These are phyloP conservation scores for Sporothrix variecibatus DNA, from an alignment of 2,329 filamentous ascomycete species.

Conservation along the genomic window DNA sequence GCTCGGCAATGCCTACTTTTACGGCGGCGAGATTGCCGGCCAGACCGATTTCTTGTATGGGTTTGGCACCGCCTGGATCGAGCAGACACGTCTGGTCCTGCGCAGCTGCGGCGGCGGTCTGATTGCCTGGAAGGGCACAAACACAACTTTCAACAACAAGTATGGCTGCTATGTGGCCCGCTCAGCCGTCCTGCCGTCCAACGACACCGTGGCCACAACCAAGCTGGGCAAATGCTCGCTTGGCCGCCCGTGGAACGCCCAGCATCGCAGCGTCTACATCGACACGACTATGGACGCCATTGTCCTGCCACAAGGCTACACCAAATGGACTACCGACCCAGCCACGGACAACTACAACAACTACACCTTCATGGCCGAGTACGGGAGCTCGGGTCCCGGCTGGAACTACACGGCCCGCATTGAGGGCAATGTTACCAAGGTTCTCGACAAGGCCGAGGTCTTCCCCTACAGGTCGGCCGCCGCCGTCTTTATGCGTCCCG, in stretches of 20 bases:
- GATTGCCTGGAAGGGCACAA: constrained; percentile 62
- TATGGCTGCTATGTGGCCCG: constrained; percentile 60
- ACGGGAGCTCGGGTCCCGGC: constrained; percentile 53
- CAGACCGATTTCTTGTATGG: constrained; percentile 62
- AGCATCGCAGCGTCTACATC: constrained; percentile 59
- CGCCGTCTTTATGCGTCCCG: not conserved
- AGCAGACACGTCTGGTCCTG: constrained; percentile 55
- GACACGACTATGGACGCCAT: constrained; percentile 54
- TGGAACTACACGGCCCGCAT: constrained; percentile 52
- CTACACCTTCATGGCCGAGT: constrained; percentile 59
- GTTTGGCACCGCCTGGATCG: constrained; percentile 65
- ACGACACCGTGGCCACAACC: constrained; percentile 44
- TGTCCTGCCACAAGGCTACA: constrained; percentile 57
- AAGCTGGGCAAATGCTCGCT: constrained; percentile 54
- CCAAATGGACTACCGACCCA: constrained; percentile 25
- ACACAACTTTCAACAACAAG: constrained; percentile 18
- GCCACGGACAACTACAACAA: constrained; percentile 45
- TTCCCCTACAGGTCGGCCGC: not conserved
- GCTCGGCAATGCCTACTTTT: constrained; percentile 66
- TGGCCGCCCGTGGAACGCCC: constrained; percentile 63
- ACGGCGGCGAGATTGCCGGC: constrained; percentile 60
- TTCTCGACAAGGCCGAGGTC: not conserved
- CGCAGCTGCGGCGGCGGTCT: constrained; percentile 66
- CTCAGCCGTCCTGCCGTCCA: constrained; percentile 56
- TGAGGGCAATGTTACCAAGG: constrained; percentile 38